Percentiles rank a stretch among this genome's conserved stretches.
These are phyloP conservation scores for Lipomyces japonicus DNA, from an alignment of 805 yeast genomes.

Conservation along the genomic window DNA sequence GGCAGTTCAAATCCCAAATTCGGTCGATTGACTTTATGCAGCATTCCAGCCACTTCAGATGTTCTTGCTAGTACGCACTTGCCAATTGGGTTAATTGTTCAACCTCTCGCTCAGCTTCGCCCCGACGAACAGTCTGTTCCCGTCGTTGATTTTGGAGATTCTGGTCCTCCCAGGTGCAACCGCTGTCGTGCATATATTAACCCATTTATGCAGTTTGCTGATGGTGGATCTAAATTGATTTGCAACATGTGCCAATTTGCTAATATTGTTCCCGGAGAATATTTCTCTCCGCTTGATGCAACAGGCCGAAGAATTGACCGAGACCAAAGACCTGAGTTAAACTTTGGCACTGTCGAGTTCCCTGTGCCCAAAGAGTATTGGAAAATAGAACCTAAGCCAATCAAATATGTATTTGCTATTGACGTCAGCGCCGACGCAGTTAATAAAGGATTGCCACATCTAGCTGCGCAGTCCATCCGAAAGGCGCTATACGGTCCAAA, in stretches of 20 bases:
- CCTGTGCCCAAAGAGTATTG: slow-evolving; percentile 73
- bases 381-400: slow-evolving; percentile 45
- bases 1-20: slow-evolving; percentile 80
- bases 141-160: slow-evolving; percentile 53
- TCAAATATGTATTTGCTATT: slow-evolving; percentile 68
- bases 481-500: slow-evolving; percentile 46
- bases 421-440: slow-evolving; percentile 63
- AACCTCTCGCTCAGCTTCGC: slow-evolving; percentile 74
- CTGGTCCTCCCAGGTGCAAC: slow-evolving; percentile 82
- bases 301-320: slow-evolving; percentile 63
- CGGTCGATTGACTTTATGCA: slow-evolving; percentile 74
- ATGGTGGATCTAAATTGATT: slow-evolving; percentile 57
- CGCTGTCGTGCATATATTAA: slow-evolving; percentile 90
- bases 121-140: slow-evolving; percentile 53
- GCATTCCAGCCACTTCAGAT: slow-evolving; percentile 70
- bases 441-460: slow-evolving; percentile 55
- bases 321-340: slow-evolving; percentile 66
- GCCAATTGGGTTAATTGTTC: slow-evolving; percentile 75
- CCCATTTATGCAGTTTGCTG: slow-evolving; percentile 67
- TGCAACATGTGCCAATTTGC: slow-evolving; percentile 87
- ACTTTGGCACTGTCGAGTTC: slow-evolving; percentile 79
- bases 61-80: slow-evolving; percentile 65
- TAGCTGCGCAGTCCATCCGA: slow-evolving; percentile 68
- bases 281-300: slow-evolving; percentile 58
- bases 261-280: slow-evolving; percentile 64